phyloP scores from a whole-genome alignment of 2,329 filamentous ascomycete genomes.

The Cladorrhinum sp. region DNA sequence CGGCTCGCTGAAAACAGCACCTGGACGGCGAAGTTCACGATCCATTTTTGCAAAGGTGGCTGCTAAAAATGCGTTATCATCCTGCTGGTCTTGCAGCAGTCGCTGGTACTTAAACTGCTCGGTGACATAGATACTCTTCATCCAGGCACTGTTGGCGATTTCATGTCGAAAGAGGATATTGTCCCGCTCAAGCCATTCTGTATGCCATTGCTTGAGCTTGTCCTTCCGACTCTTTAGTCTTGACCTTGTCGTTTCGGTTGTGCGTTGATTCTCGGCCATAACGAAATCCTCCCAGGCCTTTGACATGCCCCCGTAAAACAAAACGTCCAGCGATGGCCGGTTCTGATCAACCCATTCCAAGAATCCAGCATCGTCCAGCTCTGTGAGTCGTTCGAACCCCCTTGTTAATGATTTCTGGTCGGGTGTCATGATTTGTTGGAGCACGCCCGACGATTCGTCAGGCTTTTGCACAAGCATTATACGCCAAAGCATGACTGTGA shows the following conservation, averaged over 20 bases:
- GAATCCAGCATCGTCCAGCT: constrained; percentile 86
- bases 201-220: constrained; percentile 74
- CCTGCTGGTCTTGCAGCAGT: constrained; percentile 86
- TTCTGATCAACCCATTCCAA: constrained; percentile 84
- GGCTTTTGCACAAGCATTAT: constrained; percentile 93
- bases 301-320: constrained; percentile 80
- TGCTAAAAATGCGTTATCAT: constrained; percentile 75
- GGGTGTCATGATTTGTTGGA: constrained; percentile 66
- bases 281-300: constrained; percentile 89
- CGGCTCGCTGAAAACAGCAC: constrained; percentile 71
- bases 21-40: constrained; percentile 71
- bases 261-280: constrained; percentile 73
- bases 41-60: constrained; percentile 77
- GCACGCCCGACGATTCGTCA: constrained; percentile 69
- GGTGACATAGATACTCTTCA: constrained; percentile 89
- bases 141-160: constrained; percentile 83
- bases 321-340: constrained; percentile 69
- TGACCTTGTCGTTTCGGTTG: constrained; percentile 68
- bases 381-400: constrained; percentile 79
- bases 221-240: constrained; percentile 76
- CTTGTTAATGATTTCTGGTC: constrained; percentile 69
- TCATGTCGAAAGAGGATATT: constrained; percentile 78
- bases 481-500: constrained; percentile 83
- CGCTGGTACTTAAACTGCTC: constrained; percentile 91
- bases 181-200: constrained; percentile 64